Percentiles rank a stretch among this genome's conserved stretches.
phyloP scores from a whole-genome alignment of 306 rosid genomes.

The Carpinus fangiana region DNA sequence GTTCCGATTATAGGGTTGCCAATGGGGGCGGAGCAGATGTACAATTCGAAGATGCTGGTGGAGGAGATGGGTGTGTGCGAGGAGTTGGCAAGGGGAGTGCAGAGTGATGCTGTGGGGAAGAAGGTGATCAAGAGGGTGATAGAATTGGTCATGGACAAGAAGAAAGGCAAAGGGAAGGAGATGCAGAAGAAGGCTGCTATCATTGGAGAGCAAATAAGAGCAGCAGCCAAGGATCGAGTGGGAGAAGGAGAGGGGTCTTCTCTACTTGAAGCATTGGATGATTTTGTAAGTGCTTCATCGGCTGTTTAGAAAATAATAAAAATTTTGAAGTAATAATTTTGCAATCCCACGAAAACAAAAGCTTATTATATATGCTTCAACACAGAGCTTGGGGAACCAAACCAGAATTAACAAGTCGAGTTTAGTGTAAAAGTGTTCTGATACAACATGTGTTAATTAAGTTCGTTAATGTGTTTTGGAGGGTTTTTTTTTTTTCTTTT shows the following conservation, averaged over 20 bases:
- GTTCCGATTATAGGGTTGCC: conserved; percentile 83
- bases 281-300: conserved; percentile 22
- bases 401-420: too few species aligned
- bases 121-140: conserved; percentile 54
- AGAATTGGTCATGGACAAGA: conserved; percentile 41
- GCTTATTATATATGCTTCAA: too few species aligned
- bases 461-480: too few species aligned
- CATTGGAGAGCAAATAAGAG: conserved; percentile 37
- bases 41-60: conserved; percentile 68
- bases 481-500: too few species aligned
- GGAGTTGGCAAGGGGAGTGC: conserved; percentile 54
- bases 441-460: too few species aligned
- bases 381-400: too few species aligned
- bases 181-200: conserved; percentile 45
- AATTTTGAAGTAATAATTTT: too few species aligned
- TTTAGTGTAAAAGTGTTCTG: too few species aligned
- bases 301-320: too few species aligned
- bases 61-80: conserved; percentile 73
- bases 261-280: conserved; percentile 26
- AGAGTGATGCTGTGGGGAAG: conserved; percentile 28
- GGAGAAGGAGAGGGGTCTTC: conserved; percentile 46
- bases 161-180: conserved; percentile 47
- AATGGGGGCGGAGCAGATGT: conserved; percentile 70
- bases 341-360: too few species aligned
- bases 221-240: conserved; percentile 27